These are phyloP conservation scores for Cordyceps cicadae DNA, from an alignment of 2,329 filamentous ascomycete species.

Conservation along the genomic window DNA sequence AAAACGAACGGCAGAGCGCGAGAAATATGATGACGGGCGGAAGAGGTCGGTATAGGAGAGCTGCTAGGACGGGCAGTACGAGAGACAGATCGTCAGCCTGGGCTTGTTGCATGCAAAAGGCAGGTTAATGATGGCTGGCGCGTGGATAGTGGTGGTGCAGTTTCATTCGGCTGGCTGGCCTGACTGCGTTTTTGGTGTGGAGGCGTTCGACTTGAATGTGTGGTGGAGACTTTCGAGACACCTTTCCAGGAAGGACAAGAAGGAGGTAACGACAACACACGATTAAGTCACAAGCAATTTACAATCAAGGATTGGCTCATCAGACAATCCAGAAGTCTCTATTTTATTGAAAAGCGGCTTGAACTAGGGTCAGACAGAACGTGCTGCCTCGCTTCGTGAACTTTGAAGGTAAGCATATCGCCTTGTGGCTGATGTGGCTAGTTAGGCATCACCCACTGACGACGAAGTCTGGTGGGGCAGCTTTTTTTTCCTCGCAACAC, in stretches of 20 bases:
- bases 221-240: neutral
- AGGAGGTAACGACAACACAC: no score
- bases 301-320: no score
- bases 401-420: neutral
- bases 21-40: neutral
- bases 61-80: conserved; percentile 9
- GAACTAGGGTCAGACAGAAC: no score
- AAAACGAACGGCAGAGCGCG: neutral
- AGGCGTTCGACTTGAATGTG: conserved; percentile 6
- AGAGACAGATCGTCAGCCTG: neutral
- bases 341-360: no score
- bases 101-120: neutral
- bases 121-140: neutral
- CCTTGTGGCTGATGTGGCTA: neutral
- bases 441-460: conserved; percentile 8
- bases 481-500: no score
- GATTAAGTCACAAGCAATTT: no score
- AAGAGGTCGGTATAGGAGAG: conserved; percentile 1
- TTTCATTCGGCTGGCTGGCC: neutral
- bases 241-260: neutral
- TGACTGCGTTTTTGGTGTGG: conserved; percentile 10
- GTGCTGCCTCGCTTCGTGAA: no score
- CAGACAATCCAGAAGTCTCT: no score
- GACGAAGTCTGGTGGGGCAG: conserved; percentile 6
- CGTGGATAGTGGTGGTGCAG: neutral